These are phyloP conservation scores for Microcos paniculata DNA, from an alignment of 345 rosid species.

Conservation along the genomic window DNA sequence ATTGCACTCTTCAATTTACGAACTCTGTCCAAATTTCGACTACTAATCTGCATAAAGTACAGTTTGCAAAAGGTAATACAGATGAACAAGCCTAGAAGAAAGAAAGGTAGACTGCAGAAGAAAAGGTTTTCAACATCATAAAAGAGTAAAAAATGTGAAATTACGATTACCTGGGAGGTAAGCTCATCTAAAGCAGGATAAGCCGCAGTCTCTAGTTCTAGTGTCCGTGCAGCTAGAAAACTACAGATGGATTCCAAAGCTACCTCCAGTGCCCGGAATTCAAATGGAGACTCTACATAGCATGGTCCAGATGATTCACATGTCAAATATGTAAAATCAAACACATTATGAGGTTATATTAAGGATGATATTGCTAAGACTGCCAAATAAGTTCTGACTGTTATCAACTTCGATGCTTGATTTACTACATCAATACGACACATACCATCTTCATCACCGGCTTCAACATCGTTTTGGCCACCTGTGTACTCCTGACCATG, in stretches of 20 bases:
- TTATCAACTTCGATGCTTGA: not conserved
- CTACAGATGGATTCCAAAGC: constrained; percentile 96
- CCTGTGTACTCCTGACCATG: constrained; percentile 43
- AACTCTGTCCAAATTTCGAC: constrained; percentile 95
- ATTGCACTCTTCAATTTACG: constrained; percentile 95
- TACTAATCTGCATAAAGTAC: constrained; percentile 62
- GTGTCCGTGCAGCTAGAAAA: constrained; percentile 85
- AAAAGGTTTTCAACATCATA: not conserved
- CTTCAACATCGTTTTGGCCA: constrained; percentile 61
- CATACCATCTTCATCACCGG: constrained; percentile 91
- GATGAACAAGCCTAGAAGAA: not conserved
- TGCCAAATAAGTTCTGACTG: not conserved
- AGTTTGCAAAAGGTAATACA: not conserved
- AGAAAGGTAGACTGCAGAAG: not conserved
- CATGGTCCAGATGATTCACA: constrained; percentile 22
- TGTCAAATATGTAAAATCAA: not conserved
- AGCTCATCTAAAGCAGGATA: constrained; percentile 98
- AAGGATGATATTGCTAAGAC: not conserved
- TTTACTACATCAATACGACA: constrained; percentile 5
- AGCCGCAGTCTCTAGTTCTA: constrained; percentile 85
- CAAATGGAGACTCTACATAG: constrained; percentile 75
- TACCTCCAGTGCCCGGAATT: constrained; percentile 87
- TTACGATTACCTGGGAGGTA: constrained; percentile 67
- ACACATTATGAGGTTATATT: not conserved
- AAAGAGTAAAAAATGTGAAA: not conserved